Conservation (phyloP, 495 filamentous ascomycete genomes). For the Penicillium macrosclerotiorum region DNA sequence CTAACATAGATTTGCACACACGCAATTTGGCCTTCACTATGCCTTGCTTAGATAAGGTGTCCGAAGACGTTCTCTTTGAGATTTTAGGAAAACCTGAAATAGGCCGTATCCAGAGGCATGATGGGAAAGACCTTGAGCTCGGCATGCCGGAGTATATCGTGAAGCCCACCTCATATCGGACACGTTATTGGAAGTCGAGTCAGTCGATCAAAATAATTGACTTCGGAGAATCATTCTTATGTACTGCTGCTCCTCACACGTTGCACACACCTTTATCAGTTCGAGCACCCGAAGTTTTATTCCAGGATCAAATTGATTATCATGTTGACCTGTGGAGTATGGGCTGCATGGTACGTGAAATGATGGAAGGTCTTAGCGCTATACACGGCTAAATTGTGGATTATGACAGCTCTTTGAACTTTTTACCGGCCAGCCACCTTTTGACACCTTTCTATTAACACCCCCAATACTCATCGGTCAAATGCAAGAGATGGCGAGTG, state of each 20-base stretch:
- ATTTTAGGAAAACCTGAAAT: conserved; percentile 37
- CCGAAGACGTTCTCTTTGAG: conserved; percentile 30
- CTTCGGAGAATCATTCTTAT: conserved; percentile 42
- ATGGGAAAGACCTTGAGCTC: conserved; percentile 27
- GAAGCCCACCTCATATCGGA: conserved; percentile 21
- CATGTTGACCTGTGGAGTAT: conserved; percentile 45
- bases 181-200: conserved; percentile 15
- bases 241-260: conserved; percentile 17
- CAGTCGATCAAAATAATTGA: conserved; percentile 38
- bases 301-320: conserved; percentile 37
- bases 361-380: conserved; percentile 1
- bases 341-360: conserved; percentile 37
- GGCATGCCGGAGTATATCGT: conserved; percentile 40
- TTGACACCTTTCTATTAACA: conserved; percentile 34
- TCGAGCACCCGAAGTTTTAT: conserved; percentile 44
- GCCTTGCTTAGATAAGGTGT: conserved; percentile 17
- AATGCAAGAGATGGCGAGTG: conserved; percentile 34
- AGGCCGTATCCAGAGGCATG: conserved; percentile 28
- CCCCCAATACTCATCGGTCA: conserved; percentile 28
- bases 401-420: conserved; percentile 39
- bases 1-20: conserved; percentile 40
- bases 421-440: conserved; percentile 34
- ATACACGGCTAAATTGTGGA: conserved; percentile 10
- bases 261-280: conserved; percentile 36
- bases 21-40: conserved; percentile 46